A percentile compares a stretch with the other conserved stretches of the same genome.
Evolutionary conservation across 108 stramenopile genomes (phyloP).

Genomic region (Cyclotella baltica): DNA sequence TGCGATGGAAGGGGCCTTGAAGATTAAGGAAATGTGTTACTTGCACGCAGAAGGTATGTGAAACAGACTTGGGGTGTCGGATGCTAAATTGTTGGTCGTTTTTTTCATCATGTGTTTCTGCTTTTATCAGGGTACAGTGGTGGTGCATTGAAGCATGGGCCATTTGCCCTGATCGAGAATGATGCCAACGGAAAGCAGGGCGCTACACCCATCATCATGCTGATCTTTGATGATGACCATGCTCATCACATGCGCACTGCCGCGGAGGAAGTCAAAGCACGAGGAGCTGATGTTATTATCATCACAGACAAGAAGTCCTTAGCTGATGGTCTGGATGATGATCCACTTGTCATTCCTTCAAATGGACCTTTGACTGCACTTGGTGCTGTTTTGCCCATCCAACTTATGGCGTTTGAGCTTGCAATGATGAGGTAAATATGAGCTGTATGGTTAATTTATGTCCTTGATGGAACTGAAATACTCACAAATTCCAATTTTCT

Average conservation of each 20-base stretch:
- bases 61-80: too few species aligned
- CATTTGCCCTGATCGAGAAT: conserved; percentile 95
- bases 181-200: conserved; percentile 92
- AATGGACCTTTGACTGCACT: conserved; percentile 98
- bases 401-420: conserved; percentile 98
- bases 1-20: conserved; percentile 96
- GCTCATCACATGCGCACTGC: conserved; percentile 95
- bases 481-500: too few species aligned
- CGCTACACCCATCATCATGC: conserved; percentile 97
- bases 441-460: too few species aligned
- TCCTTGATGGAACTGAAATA: too few species aligned
- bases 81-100: too few species aligned
- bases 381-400: conserved; percentile 93
- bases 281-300: conserved; percentile 93
- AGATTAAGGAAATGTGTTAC: conserved; percentile 99
- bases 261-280: conserved; percentile 96
- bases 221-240: conserved; percentile 98
- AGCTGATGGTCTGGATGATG: conserved; percentile 87
- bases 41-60: conserved; percentile 99
- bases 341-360: conserved; percentile 94
- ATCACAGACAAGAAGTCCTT: conserved; percentile 77
- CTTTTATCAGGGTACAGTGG: conserved; percentile 97
- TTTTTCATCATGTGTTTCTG: too few species aligned
- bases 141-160: conserved; percentile 99
- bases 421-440: too few species aligned